Base-by-base conservation (phyloP, 345 rosid genomes). In the Moricandia arvensis region DNA sequence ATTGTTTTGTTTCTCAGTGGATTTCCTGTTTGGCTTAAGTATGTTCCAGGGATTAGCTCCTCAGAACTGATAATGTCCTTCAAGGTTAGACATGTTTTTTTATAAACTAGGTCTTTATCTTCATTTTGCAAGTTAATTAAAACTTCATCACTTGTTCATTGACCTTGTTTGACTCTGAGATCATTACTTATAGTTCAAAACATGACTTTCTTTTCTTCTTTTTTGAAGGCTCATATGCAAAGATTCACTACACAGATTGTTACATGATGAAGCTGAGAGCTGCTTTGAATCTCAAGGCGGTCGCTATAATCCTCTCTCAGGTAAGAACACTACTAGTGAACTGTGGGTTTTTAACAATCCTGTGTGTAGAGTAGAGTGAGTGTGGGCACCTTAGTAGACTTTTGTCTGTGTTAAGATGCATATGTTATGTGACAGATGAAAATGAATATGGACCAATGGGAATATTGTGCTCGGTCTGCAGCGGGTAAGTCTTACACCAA, bases 11-110 rank as follows among this genome's bases (percentile, higher is more conserved):
- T 76, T 79, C 77, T 54, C 90, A 95, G 99, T 77, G 99, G 99
- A 45, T 90, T 95, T 72, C 99, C 99, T 70, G 98, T 95, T 82
- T 95, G 99, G 99, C 91, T 95, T 60, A 95, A 95, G 77, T 95
- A 89, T 82, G 70, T 95, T 82, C 99, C 86, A n/a, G 98, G 98
- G 24, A 92, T 95, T 71, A 80, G 80, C 79, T 95, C n/a, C n/a
- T 95, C 88, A 92, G 99, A 85, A 92, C 99, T 24, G 82, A 90
- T 75, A 95, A 95, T 76, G 86, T 45, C 98, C 97, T 95, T 95
- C 80, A 95, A 92, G 97, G 99, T 89, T 69, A 76, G 83, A 17
- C 59, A 34, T 43, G 75, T 60, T 83, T 75, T 33, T 17, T 15
- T 17, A 1, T 12, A 33, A 38, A n/a, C 69, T 65, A 71, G n/a